Percentiles rank a stretch among this genome's conserved stretches.
Conservation (phyloP, 2,329 filamentous ascomycete genomes). For the Colletotrichum sojae region DNA sequence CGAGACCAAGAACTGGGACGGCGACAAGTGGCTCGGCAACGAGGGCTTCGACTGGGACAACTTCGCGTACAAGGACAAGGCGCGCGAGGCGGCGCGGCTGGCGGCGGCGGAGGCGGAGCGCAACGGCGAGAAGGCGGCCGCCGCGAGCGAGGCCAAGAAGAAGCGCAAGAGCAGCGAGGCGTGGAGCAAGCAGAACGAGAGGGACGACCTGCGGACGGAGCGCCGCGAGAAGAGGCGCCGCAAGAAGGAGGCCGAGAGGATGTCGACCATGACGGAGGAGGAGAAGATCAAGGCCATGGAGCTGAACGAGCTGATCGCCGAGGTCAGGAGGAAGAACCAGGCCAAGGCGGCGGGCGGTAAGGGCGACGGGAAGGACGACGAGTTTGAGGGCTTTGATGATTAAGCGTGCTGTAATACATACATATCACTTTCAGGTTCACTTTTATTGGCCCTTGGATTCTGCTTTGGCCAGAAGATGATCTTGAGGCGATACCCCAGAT, state of each 20-base stretch:
- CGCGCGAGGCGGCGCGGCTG: conserved; percentile 75
- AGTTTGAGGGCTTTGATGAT: conserved; percentile 72
- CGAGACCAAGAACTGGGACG: conserved; percentile 81
- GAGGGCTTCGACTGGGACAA: conserved; percentile 74
- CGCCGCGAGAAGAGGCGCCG: conserved; percentile 76
- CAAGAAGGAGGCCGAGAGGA: conserved; percentile 74
- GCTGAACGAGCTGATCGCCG: conserved; percentile 74
- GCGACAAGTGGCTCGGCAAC: conserved; percentile 74
- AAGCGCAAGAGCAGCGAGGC: conserved; percentile 76
- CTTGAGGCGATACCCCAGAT: conserved; percentile 27
- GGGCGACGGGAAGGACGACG: conserved; percentile 55
- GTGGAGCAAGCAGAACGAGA: conserved; percentile 80
- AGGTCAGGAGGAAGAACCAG: conserved; percentile 73
- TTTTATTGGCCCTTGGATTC: background rate
- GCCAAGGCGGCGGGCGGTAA: conserved; percentile 52
- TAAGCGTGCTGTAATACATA: conserved; percentile 18
- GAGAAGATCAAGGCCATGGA: conserved; percentile 75
- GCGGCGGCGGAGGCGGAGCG: conserved; percentile 67
- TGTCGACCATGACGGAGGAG: conserved; percentile 77
- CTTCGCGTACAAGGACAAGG: conserved; percentile 80
- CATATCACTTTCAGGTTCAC: background rate
- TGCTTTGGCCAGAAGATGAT: background rate
- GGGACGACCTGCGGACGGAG: conserved; percentile 73
- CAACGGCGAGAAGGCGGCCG: conserved; percentile 51
- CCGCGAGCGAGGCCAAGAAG: conserved; percentile 59